Percentiles rank a stretch among this genome's conserved stretches.
These are phyloP conservation scores for Solanum tarijense DNA, from an alignment of 257 asterid species.

Conservation along the genomic window DNA sequence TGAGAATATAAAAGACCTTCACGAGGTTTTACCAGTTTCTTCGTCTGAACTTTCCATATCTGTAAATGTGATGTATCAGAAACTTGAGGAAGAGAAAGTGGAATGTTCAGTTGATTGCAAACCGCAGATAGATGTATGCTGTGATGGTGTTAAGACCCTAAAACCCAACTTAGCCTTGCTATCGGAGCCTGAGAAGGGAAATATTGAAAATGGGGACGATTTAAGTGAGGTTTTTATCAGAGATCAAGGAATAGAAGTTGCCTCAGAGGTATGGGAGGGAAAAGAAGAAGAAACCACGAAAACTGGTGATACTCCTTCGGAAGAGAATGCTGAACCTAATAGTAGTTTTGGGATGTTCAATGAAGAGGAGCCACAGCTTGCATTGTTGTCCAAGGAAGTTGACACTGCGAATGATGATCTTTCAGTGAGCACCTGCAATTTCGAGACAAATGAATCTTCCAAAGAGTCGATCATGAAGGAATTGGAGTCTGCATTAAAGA, in stretches of 20 bases:
- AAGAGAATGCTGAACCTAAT: slow-evolving; percentile 4
- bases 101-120: slow-evolving; percentile 22
- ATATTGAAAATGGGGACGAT: slow-evolving; percentile 24
- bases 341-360: slow-evolving; percentile 10
- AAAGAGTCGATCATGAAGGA: slow-evolving; percentile 49
- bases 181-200: slow-evolving; percentile 7
- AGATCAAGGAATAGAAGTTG: slow-evolving; percentile 19
- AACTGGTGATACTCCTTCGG: not conserved
- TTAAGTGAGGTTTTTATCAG: slow-evolving; percentile 22
- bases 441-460: slow-evolving; percentile 14
- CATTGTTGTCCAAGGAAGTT: not conserved
- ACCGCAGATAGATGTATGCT: slow-evolving; percentile 16
- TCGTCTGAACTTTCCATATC: slow-evolving; percentile 48
- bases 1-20: slow-evolving; percentile 68
- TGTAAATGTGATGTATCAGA: slow-evolving; percentile 48
- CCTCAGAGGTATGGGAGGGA: slow-evolving; percentile 11
- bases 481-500: slow-evolving; percentile 51
- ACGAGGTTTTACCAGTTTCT: slow-evolving; percentile 54
- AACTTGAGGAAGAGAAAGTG: slow-evolving; percentile 50
- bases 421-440: slow-evolving; percentile 2
- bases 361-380: not conserved
- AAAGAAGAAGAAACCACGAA: not conserved
- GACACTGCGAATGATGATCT: slow-evolving; percentile 8
- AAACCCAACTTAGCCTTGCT: slow-evolving; percentile 10
- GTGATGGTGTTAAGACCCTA: slow-evolving; percentile 16